Conservation (phyloP, 2,329 filamentous ascomycete species). For the Diplocarpon rosae region DNA sequence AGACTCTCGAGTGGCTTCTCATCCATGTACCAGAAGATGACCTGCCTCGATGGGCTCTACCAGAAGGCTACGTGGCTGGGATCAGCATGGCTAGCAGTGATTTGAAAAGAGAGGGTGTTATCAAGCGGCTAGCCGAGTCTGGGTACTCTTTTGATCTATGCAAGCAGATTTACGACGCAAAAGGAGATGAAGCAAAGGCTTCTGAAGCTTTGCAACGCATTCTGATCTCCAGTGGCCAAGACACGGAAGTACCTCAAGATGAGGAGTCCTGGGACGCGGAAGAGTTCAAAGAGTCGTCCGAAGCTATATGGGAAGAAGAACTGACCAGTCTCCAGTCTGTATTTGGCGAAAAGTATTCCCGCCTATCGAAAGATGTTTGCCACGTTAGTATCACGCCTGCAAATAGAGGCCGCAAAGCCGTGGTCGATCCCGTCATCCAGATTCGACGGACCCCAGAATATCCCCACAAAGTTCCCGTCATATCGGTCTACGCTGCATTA, state of each 20-base stretch:
- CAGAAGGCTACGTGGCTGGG: conserved; percentile 83
- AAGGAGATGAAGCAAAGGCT: conserved; percentile 61
- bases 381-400: conserved; percentile 55
- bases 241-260: conserved; percentile 26
- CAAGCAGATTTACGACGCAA: conserved; percentile 61
- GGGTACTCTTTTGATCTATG: conserved; percentile 84
- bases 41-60: conserved; percentile 82
- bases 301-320: conserved; percentile 75
- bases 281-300: conserved; percentile 38
- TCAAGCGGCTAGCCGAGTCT: conserved; percentile 69
- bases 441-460: conserved; percentile 66
- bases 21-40: conserved; percentile 97
- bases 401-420: conserved; percentile 36
- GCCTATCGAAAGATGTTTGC: conserved; percentile 51
- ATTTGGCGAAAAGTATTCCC: conserved; percentile 62
- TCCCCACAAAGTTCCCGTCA: conserved; percentile 54
- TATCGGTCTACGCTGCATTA: conserved; percentile 59
- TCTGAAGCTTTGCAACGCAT: conserved; percentile 69
- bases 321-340: conserved; percentile 75
- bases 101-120: conserved; percentile 66
- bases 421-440: conserved; percentile 47
- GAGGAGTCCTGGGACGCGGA: conserved; percentile 28
- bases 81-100: conserved; percentile 77
- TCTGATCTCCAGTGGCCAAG: conserved; percentile 41
- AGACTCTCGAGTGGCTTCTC: conserved; percentile 89